phyloP scores from a whole-genome alignment of 2,329 filamentous ascomycete species.

The Aureobasidium sp. region DNA sequence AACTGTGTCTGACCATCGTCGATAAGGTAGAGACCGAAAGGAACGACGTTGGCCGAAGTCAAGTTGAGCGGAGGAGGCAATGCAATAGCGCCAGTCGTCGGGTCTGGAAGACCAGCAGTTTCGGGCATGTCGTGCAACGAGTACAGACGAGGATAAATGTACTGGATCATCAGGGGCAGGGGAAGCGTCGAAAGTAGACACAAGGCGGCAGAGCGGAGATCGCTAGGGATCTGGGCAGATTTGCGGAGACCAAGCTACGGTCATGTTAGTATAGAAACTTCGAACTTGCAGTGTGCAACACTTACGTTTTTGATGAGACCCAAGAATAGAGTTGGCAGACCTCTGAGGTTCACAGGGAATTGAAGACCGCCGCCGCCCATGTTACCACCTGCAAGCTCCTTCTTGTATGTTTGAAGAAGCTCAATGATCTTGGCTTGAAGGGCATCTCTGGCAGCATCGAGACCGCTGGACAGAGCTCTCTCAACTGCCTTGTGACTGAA shows the following conservation, averaged over 20 bases:
- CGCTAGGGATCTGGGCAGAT: slow-evolving; percentile 87
- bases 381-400: slow-evolving; percentile 91
- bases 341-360: slow-evolving; percentile 86
- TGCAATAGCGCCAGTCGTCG: slow-evolving; percentile 78
- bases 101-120: slow-evolving; percentile 76
- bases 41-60: slow-evolving; percentile 77
- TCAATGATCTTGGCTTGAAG: slow-evolving; percentile 88
- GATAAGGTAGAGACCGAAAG: slow-evolving; percentile 90
- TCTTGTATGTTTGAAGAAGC: slow-evolving; percentile 89
- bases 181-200: slow-evolving; percentile 92
- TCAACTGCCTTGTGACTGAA: slow-evolving; percentile 98
- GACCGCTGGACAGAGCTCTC: slow-evolving; percentile 71
- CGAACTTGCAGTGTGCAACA: slow-evolving; percentile 15
- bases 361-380: slow-evolving; percentile 88
- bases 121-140: slow-evolving; percentile 96
- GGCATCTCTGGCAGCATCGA: slow-evolving; percentile 86
- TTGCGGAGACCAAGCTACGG: slow-evolving; percentile 68
- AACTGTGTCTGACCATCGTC: slow-evolving; percentile 98
- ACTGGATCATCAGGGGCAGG: slow-evolving; percentile 82
- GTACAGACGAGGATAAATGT: slow-evolving; percentile 63
- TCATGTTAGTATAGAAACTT: slow-evolving; percentile 20
- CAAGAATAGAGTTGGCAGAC: slow-evolving; percentile 82
- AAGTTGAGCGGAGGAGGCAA: slow-evolving; percentile 81
- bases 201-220: slow-evolving; percentile 86
- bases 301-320: slow-evolving; percentile 91